A percentile compares a stretch with the other conserved stretches of the same genome.
These are phyloP conservation scores for Gossypium herbaceum DNA, from an alignment of 345 rosid genomes.

Conservation along the genomic window DNA sequence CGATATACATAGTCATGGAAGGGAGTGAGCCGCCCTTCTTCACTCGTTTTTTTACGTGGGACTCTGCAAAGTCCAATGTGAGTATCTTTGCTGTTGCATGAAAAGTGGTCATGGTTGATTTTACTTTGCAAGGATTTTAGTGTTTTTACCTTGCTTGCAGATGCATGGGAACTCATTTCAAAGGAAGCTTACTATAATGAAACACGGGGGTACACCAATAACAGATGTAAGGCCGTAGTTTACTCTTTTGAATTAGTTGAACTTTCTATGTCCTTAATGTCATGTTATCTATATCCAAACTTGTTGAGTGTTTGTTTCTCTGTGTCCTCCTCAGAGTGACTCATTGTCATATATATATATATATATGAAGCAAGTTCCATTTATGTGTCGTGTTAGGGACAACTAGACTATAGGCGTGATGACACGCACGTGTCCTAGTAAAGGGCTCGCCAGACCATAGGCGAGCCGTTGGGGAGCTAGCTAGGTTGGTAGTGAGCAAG, in stretches of 20 bases:
- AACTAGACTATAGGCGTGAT: too few relatives aligned
- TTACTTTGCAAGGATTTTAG: conserved; percentile 12
- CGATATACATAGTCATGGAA: conserved; percentile 68
- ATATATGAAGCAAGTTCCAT: too few relatives aligned
- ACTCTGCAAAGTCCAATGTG: conserved; percentile 74
- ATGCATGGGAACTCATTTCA: conserved; percentile 97
- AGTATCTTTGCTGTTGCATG: conserved; percentile 27
- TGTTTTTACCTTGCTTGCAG: conserved; percentile 38
- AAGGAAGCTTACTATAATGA: conserved; percentile 75
- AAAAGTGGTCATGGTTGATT: conserved; percentile 11
- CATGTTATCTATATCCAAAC: not conserved
- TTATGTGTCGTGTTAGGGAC: too few relatives aligned
- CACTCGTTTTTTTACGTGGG: conserved; percentile 93
- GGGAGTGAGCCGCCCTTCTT: conserved; percentile 95
- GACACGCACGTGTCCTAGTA: too few relatives aligned
- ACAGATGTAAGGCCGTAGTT: conserved; percentile 55
- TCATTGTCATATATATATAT: too few relatives aligned
- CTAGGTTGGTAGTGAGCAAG: too few relatives aligned
- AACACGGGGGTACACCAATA: conserved; percentile 63
- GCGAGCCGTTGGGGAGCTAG: too few relatives aligned
- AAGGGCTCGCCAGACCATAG: too few relatives aligned
- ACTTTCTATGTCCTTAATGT: conserved; percentile 1
- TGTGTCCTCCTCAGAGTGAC: too few relatives aligned
- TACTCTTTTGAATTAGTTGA: not conserved
- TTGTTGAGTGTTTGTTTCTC: too few relatives aligned